A percentile compares a stretch with the other conserved stretches of the same genome.
phyloP scores from a whole-genome alignment of 805 yeast species.

The Candida succiphila region DNA sequence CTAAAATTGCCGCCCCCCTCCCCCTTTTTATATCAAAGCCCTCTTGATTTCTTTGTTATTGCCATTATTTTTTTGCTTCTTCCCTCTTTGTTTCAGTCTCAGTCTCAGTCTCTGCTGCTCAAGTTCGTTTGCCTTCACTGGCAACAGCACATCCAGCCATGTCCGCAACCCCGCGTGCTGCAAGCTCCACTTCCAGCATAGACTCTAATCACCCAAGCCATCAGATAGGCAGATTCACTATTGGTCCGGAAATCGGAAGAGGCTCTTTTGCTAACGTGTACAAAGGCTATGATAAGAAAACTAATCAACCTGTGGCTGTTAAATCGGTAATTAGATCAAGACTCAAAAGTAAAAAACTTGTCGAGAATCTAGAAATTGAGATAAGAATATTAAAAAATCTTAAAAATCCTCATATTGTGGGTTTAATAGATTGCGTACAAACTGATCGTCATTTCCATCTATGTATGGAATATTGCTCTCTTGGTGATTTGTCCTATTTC shows the following conservation, averaged over 20 bases:
- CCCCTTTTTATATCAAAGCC: too few relatives aligned
- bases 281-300: constrained; percentile 56
- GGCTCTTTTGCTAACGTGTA: constrained; percentile 96
- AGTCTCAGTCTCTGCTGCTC: too few relatives aligned
- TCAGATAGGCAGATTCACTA: constrained; percentile 35
- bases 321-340: constrained; percentile 80
- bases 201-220: background rate
- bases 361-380: constrained; percentile 89
- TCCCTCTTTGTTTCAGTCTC: too few relatives aligned
- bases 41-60: too few relatives aligned
- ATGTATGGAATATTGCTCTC: constrained; percentile 92
- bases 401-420: constrained; percentile 90
- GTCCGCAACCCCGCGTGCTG: too few relatives aligned
- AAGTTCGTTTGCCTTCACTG: too few relatives aligned
- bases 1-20: too few relatives aligned
- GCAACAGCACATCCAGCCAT: too few relatives aligned
- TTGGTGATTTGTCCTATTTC: constrained; percentile 88
- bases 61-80: too few relatives aligned
- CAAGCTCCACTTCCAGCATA: too few relatives aligned
- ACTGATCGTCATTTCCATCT: constrained; percentile 71
- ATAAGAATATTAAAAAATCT: constrained; percentile 80
- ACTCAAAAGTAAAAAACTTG: constrained; percentile 73
- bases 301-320: constrained; percentile 66
- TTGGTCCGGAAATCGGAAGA: constrained; percentile 84
- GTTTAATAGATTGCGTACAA: constrained; percentile 72